Conservation (phyloP, 2,329 filamentous ascomycete species). For the Xylariaceae sp. region DNA sequence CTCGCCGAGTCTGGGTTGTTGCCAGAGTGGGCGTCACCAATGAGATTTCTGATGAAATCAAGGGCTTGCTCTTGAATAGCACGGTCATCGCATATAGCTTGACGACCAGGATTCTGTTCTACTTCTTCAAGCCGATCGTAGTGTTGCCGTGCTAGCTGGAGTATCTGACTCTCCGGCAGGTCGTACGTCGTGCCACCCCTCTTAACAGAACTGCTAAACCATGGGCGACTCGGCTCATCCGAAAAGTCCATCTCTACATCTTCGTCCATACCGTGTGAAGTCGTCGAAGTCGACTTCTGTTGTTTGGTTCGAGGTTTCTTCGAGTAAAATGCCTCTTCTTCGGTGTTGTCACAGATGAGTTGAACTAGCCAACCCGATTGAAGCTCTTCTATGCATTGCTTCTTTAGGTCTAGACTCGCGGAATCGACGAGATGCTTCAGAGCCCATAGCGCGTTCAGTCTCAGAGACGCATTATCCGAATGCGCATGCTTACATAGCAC, state of each 20-base stretch:
- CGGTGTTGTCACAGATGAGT: conserved; percentile 62
- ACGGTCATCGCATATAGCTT: conserved; percentile 70
- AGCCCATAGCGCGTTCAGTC: conserved; percentile 85
- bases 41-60: conserved; percentile 83
- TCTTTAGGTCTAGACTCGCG: conserved; percentile 66
- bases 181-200: conserved; percentile 15
- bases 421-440: conserved; percentile 83
- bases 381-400: conserved; percentile 70
- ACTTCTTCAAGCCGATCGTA: conserved; percentile 53
- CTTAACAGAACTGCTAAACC: conserved; percentile 20
- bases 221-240: conserved; percentile 37
- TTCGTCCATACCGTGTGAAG: conserved; percentile 46
- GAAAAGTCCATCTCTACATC: conserved; percentile 53
- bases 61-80: conserved; percentile 87
- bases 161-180: conserved; percentile 22
- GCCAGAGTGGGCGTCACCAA: conserved; percentile 55
- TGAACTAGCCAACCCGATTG: conserved; percentile 75
- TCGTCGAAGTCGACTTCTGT: conserved; percentile 18
- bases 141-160: conserved; percentile 47
- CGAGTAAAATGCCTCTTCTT: conserved; percentile 46
- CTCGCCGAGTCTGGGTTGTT: conserved; percentile 44
- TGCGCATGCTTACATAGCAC: conserved; percentile 79
- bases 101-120: conserved; percentile 62
- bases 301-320: conserved; percentile 31
- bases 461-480: conserved; percentile 70